Conservation (phyloP, 495 filamentous ascomycete species). For the Tetracladium marchalianum region DNA sequence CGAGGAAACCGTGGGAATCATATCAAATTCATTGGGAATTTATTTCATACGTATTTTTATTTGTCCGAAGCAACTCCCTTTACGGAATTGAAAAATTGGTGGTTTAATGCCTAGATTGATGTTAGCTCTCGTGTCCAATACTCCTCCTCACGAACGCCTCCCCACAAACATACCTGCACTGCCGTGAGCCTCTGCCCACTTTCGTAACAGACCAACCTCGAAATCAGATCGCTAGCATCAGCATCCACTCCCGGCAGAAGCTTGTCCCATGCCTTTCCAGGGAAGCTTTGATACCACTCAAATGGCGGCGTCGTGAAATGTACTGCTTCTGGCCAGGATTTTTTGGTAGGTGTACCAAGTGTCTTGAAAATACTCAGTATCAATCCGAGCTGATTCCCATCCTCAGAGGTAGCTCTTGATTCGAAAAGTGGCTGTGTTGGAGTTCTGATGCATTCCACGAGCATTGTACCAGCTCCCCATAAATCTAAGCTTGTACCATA, state of each 20-base stretch:
- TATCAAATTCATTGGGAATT: no score
- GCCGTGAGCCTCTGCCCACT: slow-evolving; percentile 17
- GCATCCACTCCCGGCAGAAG: slow-evolving; percentile 21
- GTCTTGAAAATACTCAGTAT: slow-evolving; percentile 85
- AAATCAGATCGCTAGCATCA: slow-evolving; percentile 10
- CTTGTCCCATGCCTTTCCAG: slow-evolving; percentile 26
- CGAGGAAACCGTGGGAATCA: no score
- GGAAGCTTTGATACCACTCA: slow-evolving; percentile 41
- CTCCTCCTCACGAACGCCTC: no score
- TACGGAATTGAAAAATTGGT: no score
- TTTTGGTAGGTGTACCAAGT: slow-evolving; percentile 69
- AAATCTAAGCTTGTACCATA: slow-evolving; percentile 72
- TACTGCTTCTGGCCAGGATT: slow-evolving; percentile 61
- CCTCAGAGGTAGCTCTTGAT: slow-evolving; percentile 52
- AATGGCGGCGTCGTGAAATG: slow-evolving; percentile 40
- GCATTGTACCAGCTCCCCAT: slow-evolving; percentile 81
- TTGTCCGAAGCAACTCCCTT: no score
- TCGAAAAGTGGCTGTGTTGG: slow-evolving; percentile 62
- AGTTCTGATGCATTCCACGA: slow-evolving; percentile 55
- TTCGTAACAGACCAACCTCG: slow-evolving; percentile 15
- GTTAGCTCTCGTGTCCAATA: neutral
- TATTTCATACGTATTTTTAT: no score
- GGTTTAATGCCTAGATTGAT: no score
- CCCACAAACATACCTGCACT: slow-evolving; percentile 6
- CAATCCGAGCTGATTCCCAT: slow-evolving; percentile 86